phyloP scores from a whole-genome alignment of 2,329 filamentous ascomycete species.

The Aspergillus puulaauensis region DNA sequence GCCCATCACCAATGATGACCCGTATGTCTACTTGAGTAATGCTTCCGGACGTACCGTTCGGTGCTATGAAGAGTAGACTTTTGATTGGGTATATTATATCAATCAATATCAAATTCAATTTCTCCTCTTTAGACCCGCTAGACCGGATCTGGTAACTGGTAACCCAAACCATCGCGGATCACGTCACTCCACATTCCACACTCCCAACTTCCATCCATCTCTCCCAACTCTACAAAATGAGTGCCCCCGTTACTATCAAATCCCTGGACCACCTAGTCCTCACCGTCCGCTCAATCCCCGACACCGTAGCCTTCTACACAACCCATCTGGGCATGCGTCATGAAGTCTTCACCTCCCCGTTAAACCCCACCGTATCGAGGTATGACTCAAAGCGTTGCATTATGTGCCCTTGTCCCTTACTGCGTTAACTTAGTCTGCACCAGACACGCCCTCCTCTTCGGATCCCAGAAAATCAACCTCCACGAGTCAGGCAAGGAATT shows the following conservation, averaged over 20 bases:
- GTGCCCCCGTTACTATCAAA: not conserved
- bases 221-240: not conserved
- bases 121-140: no score
- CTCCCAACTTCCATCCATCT: not conserved
- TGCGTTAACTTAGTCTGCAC: no score
- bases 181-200: not conserved
- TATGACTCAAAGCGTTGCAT: not conserved
- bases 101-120: no score
- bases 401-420: no score
- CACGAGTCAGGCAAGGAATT: slow-evolving; percentile 60
- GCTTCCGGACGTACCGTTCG: not conserved
- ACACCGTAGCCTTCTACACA: not conserved
- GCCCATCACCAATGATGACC: not conserved
- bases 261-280: not conserved
- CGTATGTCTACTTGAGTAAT: not conserved
- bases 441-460: slow-evolving; percentile 58
- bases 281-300: not conserved
- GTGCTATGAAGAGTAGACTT: not conserved
- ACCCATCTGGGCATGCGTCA: not conserved
- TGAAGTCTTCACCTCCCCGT: not conserved
- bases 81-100: no score
- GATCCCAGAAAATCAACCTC: slow-evolving; percentile 61
- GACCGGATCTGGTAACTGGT: no score
- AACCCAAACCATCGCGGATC: no score
- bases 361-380: not conserved